A percentile compares a stretch with the other conserved stretches of the same genome.
Evolutionary conservation across 495 filamentous ascomycete species (phyloP).

Genomic region (Penicillium verhagenii): DNA sequence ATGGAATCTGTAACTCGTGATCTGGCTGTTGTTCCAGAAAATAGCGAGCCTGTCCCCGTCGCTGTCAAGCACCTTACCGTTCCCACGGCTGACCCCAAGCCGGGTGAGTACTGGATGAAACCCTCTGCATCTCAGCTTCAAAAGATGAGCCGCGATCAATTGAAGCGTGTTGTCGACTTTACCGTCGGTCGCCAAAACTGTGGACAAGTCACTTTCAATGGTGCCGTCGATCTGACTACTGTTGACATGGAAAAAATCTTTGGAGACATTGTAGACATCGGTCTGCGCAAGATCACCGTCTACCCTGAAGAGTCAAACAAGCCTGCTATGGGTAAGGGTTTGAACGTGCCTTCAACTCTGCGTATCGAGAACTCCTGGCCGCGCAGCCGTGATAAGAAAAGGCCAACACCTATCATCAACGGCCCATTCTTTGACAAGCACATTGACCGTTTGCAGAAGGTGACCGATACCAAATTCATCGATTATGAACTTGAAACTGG

Average conservation of each 20-base stretch:
- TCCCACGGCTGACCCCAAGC: constrained; percentile 52
- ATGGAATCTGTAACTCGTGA: constrained; percentile 73
- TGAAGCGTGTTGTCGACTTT: constrained; percentile 67
- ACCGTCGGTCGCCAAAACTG: constrained; percentile 77
- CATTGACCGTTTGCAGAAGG: constrained; percentile 72
- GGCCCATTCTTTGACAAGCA: constrained; percentile 71
- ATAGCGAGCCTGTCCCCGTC: constrained; percentile 44
- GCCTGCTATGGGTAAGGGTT: constrained; percentile 75
- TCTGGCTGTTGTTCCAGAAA: constrained; percentile 75
- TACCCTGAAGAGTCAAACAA: constrained; percentile 75
- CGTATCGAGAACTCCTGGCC: constrained; percentile 89
- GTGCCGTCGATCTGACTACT: constrained; percentile 74
- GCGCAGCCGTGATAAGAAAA: constrained; percentile 60
- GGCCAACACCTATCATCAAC: constrained; percentile 51
- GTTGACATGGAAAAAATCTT: constrained; percentile 71
- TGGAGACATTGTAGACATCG: constrained; percentile 69
- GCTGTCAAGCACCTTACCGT: constrained; percentile 28
- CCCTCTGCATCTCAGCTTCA: constrained; percentile 69
- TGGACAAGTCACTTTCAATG: constrained; percentile 76
- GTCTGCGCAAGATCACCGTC: constrained; percentile 75
- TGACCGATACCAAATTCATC: constrained; percentile 76
- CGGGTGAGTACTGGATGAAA: constrained; percentile 82
- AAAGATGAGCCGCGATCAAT: constrained; percentile 70
- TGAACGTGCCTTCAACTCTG: constrained; percentile 88
- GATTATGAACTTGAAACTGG: constrained; percentile 75